Evolutionary conservation across 805 yeast genomes (phyloP), one percentile per base, ranked within the genome.

Genomic region (Wickerhamiella azymoides): DNA sequence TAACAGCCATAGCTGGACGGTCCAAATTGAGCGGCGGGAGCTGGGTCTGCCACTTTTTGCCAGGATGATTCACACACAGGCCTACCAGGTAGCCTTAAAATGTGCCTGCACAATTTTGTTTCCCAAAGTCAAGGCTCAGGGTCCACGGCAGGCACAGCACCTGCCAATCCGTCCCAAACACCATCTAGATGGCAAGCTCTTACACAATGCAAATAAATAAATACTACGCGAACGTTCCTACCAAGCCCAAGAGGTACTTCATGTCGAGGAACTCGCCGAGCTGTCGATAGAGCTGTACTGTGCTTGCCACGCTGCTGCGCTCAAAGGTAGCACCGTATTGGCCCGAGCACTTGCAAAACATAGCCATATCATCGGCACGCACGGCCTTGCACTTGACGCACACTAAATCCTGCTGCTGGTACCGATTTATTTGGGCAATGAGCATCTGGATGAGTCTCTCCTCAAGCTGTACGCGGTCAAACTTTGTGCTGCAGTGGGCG

Each of bases 291-390:
- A 76, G 69, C 6, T 57, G 60, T 2, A 79, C 55, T 43, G 68
- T 67, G 43, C 64, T 63, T 14, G 66, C 61, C 7, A 85, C 57
- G 0, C 68, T 72, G 5, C 57, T 62, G 41, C 66, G 64, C 5
- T 67, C 57, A 17, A 77, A 59, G 0, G 83, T 76, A 40, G 75
- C 79, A 3, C 62, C 66, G n/a, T 16, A 56, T 35, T 39, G 21
- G 1, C 99, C 99, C 0, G 98, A 89, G 60, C 98, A 92, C 17
- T 73, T 63, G 62, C 98, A 93, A 59, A 77, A 77, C 26, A 68
- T 68, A 27, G 85, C 72, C 73, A 92, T 69, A 50, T 80, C 79
- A 53, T 75, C 79, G 30, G 73, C 76, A 54, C 76, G 76, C 47
- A 84, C 67, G 47, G 68, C 73, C 21, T 74, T 70, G 62, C 98